Percentiles rank a stretch among this genome's conserved stretches.
Conservation (phyloP, 2,329 filamentous ascomycete species). For the Ophiostoma ips region DNA sequence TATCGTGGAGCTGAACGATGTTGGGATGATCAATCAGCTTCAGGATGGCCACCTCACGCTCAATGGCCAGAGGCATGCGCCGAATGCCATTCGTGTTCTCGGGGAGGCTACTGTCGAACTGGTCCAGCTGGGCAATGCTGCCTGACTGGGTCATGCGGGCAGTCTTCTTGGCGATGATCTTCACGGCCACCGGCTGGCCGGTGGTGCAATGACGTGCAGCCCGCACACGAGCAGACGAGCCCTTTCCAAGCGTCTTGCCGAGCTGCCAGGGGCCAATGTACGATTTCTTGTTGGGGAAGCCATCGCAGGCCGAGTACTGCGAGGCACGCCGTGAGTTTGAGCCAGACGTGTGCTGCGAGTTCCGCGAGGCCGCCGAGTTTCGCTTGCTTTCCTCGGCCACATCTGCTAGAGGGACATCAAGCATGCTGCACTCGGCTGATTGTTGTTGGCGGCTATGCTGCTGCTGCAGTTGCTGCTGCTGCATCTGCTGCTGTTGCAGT, state of each 20-base stretch:
- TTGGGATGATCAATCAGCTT: slow-evolving; percentile 92
- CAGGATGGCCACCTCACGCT: slow-evolving; percentile 92
- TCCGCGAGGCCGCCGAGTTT: slow-evolving; percentile 22
- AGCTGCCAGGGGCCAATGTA: slow-evolving; percentile 91
- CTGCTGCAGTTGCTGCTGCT: background rate
- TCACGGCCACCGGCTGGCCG: slow-evolving; percentile 75
- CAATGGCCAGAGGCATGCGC: slow-evolving; percentile 73
- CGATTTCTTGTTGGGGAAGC: slow-evolving; percentile 36
- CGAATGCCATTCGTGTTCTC: slow-evolving; percentile 45
- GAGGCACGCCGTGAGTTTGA: slow-evolving; percentile 23
- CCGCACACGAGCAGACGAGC: slow-evolving; percentile 77
- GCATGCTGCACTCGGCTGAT: background rate
- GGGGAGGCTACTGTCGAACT: slow-evolving; percentile 47
- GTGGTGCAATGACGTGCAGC: slow-evolving; percentile 69
- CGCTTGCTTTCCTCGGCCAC: slow-evolving; percentile 12
- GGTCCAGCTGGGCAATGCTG: slow-evolving; percentile 71
- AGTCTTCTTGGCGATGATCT: slow-evolving; percentile 79
- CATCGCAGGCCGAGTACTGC: slow-evolving; percentile 20
- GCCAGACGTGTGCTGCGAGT: slow-evolving; percentile 17
- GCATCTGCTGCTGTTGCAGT: slow-evolving; percentile 4
- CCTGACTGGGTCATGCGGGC: slow-evolving; percentile 71
- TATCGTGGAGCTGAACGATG: slow-evolving; percentile 86
- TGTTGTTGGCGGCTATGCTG: background rate
- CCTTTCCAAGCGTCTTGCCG: slow-evolving; percentile 76
- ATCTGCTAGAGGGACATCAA: slow-evolving; percentile 3